Evolutionary conservation across 148 eudicot genomes (phyloP).

Genomic region (Nepenthes gracilis): DNA sequence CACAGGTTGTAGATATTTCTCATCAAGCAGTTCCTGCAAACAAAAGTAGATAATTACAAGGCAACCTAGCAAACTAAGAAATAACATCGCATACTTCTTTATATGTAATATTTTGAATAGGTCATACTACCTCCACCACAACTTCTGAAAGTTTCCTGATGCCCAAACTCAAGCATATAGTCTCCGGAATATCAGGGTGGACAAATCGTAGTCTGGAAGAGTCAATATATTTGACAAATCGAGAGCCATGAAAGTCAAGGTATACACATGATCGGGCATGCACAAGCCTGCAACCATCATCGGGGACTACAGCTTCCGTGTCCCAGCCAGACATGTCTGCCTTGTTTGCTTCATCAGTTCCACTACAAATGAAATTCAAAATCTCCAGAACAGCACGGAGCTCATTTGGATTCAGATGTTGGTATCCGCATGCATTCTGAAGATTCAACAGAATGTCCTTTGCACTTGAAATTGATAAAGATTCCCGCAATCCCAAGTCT

Average conservation of each 20-base stretch:
- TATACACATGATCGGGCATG: conserved; percentile 86
- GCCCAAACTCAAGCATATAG: conserved; percentile 47
- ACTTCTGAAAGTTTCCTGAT: conserved; percentile 81
- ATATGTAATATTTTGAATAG: conserved; percentile 4
- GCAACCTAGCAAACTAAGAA: neutral
- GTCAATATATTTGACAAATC: conserved; percentile 65
- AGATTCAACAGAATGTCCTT: conserved; percentile 77
- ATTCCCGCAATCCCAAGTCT: conserved; percentile 80
- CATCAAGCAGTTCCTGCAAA: conserved; percentile 56
- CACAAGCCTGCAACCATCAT: conserved; percentile 90
- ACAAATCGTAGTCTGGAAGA: conserved; percentile 65
- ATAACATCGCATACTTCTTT: neutral
- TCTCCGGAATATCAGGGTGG: conserved; percentile 70
- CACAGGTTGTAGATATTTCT: conserved; percentile 34
- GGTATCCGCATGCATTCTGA: conserved; percentile 92
- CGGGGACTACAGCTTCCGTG: conserved; percentile 76
- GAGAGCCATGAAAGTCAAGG: conserved; percentile 82
- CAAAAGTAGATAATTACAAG: neutral
- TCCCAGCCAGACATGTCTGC: conserved; percentile 43
- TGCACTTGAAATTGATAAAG: conserved; percentile 65
- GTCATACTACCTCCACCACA: conserved; percentile 70
- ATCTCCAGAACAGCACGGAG: conserved; percentile 91
- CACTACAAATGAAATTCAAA: conserved; percentile 62
- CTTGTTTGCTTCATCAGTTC: conserved; percentile 26
- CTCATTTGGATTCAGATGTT: conserved; percentile 96